These are phyloP conservation scores for Morella rubra DNA, from an alignment of 306 rosid genomes.

Conservation along the genomic window DNA sequence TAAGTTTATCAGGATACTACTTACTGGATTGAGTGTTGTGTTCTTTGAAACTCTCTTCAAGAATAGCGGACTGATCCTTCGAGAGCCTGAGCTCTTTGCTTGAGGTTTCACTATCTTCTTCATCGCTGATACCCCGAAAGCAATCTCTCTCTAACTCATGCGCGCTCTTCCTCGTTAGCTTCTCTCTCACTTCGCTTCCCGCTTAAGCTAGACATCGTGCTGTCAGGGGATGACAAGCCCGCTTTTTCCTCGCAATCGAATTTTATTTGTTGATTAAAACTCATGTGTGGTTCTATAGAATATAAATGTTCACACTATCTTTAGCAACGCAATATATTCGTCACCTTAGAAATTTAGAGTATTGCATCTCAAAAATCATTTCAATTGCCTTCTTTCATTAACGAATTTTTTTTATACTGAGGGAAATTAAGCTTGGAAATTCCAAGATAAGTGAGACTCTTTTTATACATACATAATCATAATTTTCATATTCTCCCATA, in stretches of 20 bases:
- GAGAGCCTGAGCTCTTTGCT: slow-evolving; percentile 88
- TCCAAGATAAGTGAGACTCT: no score
- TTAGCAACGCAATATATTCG: no score
- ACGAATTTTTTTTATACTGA: no score
- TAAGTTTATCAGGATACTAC: neutral
- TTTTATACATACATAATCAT: no score
- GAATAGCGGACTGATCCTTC: slow-evolving; percentile 85
- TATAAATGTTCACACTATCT: no score
- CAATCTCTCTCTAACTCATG: slow-evolving; percentile 62
- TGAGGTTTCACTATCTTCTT: slow-evolving; percentile 80
- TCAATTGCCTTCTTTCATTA: no score
- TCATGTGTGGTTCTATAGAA: no score
- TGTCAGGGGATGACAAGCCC: slow-evolving; percentile 81
- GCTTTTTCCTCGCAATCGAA: slow-evolving; percentile 82
- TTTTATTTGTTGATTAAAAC: no score
- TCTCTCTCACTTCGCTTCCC: slow-evolving; percentile 93
- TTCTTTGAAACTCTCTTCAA: slow-evolving; percentile 93
- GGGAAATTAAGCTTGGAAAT: no score
- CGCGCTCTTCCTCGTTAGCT: slow-evolving; percentile 54
- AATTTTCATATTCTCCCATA: no score
- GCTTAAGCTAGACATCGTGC: slow-evolving; percentile 87
- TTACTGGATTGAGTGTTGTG: slow-evolving; percentile 98
- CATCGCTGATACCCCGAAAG: slow-evolving; percentile 80
- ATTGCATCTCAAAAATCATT: no score
- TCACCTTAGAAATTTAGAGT: no score